Conservation (phyloP, 176 grass and related monocot genomes). For the Eremochloa ophiuroides region DNA sequence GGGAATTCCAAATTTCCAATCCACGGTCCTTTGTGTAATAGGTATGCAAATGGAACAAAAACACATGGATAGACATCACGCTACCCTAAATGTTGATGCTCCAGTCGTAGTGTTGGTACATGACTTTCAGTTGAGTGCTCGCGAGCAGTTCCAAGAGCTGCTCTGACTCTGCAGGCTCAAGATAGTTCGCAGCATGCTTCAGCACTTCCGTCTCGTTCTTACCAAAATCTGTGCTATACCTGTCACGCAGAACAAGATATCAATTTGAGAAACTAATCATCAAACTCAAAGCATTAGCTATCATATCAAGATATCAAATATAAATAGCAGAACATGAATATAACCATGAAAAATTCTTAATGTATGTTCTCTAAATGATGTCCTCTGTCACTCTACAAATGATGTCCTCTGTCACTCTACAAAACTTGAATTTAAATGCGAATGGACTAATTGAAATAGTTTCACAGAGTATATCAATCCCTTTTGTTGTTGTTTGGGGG, state of each 20-base stretch:
- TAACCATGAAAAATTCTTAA: not conserved
- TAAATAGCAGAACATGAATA: not conserved
- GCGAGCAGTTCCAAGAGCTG: constrained; percentile 72
- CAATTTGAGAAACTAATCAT: not conserved
- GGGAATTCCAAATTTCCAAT: not conserved
- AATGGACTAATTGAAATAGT: not conserved
- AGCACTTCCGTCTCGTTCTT: constrained; percentile 80
- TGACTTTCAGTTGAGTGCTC: constrained; percentile 66
- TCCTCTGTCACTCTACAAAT: not conserved
- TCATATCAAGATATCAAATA: not conserved
- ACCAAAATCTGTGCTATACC: constrained; percentile 88
- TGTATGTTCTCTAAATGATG: not conserved
- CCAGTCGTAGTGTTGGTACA: constrained; percentile 87
- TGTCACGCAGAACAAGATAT: constrained; percentile 10
- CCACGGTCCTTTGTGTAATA: constrained; percentile 4
- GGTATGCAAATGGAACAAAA: constrained; percentile 23
- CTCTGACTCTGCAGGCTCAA: constrained; percentile 58
- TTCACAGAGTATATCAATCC: not conserved
- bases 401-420: not conserved
- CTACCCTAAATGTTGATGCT: constrained; percentile 58
- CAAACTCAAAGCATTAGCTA: constrained; percentile 2
- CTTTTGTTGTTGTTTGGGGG: not conserved
- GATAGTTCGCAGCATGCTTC: constrained; percentile 92
- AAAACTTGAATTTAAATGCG: not conserved
- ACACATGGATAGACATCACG: not conserved